Evolutionary conservation across 768 basidiomycete genomes (phyloP), one percentile per base, ranked within the genome.

Genomic region (Xerocomus spinulosus): DNA sequence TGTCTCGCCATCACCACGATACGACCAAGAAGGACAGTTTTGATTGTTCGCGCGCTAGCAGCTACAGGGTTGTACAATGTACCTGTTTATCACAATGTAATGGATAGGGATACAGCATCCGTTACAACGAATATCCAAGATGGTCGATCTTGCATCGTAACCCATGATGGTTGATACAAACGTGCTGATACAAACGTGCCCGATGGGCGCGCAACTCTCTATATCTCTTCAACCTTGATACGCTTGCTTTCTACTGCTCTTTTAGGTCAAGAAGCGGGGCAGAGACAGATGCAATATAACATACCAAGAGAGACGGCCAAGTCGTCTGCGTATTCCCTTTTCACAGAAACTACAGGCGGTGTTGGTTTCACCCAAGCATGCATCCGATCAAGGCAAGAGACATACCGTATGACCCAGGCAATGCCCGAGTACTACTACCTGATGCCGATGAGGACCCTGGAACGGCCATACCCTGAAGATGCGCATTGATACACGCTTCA

Each of bases 301-400:
- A 6, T 46, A 59, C 54, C 39, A n/a, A 32, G 24, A 33, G 32
- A 35, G 3, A 30, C 7, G 5, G 21, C 0, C 20, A 13, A 21
- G 14, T 45, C 57, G 2, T 56, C 60, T 20, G 56, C 57, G 0
- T 40, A 39, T 32, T 53, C 60, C 17, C 54, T 50, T 28, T 63
- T 57, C 2, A 56, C 37, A 12, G 26, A 9, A 2, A 15, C 18
- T 35, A 3, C 21, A 5, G 29, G 28, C 15, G 12, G 26, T 0
- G 29, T 13, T 34, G 9, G 7, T 18, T 4, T n/a, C 25, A 21
- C 14, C 2, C 4, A 13, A 18, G 2, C 10, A 9, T 13, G 12
- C 14, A 39, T n/a, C 8, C 20, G 8, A 10, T 34, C 2, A 8
- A 24, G 28, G 8, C 18, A 7, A 36, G 17, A 17, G 28, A 44